Evolutionary conservation across 176 grass and related monocot species (phyloP).

Genomic region (Aegilops speltoides): DNA sequence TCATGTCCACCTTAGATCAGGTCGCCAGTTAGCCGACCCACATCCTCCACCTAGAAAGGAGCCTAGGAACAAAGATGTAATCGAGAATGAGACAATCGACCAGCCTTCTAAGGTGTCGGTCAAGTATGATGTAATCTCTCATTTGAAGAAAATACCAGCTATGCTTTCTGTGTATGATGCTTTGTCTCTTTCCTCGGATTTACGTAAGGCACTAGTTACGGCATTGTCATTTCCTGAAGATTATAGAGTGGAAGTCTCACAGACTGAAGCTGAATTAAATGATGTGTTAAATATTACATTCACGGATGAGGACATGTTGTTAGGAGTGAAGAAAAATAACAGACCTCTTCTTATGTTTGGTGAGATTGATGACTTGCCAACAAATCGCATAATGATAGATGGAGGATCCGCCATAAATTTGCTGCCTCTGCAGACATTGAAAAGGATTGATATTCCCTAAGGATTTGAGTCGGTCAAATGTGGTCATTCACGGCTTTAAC

Average conservation of each 20-base stretch:
- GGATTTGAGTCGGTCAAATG: background rate
- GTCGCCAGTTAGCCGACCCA: background rate
- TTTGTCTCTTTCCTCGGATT: background rate
- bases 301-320: background rate
- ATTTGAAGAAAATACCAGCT: background rate
- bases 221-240: background rate
- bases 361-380: background rate
- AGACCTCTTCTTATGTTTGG: background rate
- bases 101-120: background rate
- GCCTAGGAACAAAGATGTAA: background rate
- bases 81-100: background rate
- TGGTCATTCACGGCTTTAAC: background rate
- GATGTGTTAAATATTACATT: background rate
- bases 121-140: background rate
- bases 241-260: background rate
- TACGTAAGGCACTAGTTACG: background rate
- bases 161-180: background rate
- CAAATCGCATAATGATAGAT: background rate
- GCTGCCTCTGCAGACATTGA: background rate
- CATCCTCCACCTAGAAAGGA: background rate
- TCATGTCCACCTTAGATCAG: conserved; percentile 9
- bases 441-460: background rate
- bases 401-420: background rate
- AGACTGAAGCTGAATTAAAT: background rate
- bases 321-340: background rate